Evolutionary conservation across 108 stramenopile genomes (phyloP).

Genomic region (Mayamaea pseudoterrestris): DNA sequence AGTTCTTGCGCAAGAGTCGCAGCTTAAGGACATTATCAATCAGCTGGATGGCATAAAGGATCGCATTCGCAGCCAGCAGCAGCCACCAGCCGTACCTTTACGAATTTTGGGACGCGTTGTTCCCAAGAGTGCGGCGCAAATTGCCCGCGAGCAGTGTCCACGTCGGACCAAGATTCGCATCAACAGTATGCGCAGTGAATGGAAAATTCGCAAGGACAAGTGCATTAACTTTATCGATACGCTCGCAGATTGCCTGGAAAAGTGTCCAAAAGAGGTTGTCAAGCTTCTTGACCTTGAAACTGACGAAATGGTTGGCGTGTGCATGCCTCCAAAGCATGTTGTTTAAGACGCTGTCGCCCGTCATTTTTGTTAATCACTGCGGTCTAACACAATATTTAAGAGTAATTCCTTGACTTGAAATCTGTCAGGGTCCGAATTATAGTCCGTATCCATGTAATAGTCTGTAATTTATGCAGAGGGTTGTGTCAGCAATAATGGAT

Average conservation of each 20-base stretch:
- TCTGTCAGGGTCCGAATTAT: constrained; percentile 73
- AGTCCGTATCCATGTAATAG: constrained; percentile 80
- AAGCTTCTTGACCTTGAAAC: constrained; percentile 71
- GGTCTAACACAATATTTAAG: constrained; percentile 58
- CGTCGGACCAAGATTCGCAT: constrained; percentile 42
- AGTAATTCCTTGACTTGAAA: constrained; percentile 78
- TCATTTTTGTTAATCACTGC: not conserved
- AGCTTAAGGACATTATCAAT: constrained; percentile 18
- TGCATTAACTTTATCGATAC: constrained; percentile 77
- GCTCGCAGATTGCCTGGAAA: constrained; percentile 81
- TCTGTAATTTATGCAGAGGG: constrained; percentile 45
- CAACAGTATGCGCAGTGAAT: constrained; percentile 61
- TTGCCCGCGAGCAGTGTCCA: constrained; percentile 14
- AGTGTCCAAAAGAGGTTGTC: constrained; percentile 63
- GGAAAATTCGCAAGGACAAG: constrained; percentile 57
- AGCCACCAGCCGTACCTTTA: too few relatives aligned
- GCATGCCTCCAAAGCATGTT: constrained; percentile 43
- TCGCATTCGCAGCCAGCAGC: constrained; percentile 14
- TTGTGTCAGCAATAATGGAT: too few relatives aligned
- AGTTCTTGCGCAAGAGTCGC: constrained; percentile 16
- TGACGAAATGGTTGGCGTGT: constrained; percentile 42
- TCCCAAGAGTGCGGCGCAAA: constrained; percentile 11
- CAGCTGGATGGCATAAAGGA: constrained; percentile 17
- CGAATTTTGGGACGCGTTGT: not conserved
- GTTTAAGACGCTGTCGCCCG: constrained; percentile 1